Evolutionary conservation across 192 early-diverging fungal genomes (phyloP).

Genomic region (Coemansia sp.): DNA sequence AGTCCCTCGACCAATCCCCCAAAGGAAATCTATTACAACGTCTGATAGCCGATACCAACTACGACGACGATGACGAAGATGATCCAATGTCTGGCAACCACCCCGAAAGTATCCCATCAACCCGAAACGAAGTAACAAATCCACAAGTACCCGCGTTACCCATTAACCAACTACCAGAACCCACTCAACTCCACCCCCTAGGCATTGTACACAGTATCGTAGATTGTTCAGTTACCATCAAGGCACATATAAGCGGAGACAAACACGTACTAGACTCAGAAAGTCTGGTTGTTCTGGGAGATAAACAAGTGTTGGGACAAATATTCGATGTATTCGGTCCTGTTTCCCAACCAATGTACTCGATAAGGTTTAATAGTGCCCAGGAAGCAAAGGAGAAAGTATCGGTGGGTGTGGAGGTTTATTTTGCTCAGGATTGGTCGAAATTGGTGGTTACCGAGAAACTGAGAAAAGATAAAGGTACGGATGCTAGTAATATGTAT

Average conservation of each 20-base stretch:
- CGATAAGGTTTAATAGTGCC: slow-evolving; percentile 68
- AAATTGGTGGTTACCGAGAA: slow-evolving; percentile 66
- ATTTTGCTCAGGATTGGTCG: slow-evolving; percentile 61
- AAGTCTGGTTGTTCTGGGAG: slow-evolving; percentile 64
- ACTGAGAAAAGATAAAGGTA: slow-evolving; percentile 69
- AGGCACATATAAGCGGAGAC: slow-evolving; percentile 50
- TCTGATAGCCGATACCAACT: no score
- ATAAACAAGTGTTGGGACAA: slow-evolving; percentile 62
- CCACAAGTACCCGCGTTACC: slow-evolving; percentile 49
- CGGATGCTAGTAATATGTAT: slow-evolving; percentile 88
- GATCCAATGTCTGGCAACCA: no score
- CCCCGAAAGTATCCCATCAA: slow-evolving; percentile 15
- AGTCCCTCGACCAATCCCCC: not conserved
- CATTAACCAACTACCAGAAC: slow-evolving; percentile 56
- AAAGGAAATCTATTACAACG: no score
- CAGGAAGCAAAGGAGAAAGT: slow-evolving; percentile 48
- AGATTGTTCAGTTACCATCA: slow-evolving; percentile 70
- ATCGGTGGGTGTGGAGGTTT: slow-evolving; percentile 58
- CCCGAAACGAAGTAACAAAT: slow-evolving; percentile 63
- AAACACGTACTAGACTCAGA: slow-evolving; percentile 70
- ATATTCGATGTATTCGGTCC: slow-evolving; percentile 94
- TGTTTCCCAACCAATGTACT: slow-evolving; percentile 77
- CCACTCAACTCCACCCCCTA: slow-evolving; percentile 56
- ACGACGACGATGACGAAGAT: no score
- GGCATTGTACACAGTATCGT: slow-evolving; percentile 74